These are phyloP conservation scores for Anthracocystis panici-leucophaei DNA, from an alignment of 1,284 basidiomycete genomes.

Conservation along the genomic window DNA sequence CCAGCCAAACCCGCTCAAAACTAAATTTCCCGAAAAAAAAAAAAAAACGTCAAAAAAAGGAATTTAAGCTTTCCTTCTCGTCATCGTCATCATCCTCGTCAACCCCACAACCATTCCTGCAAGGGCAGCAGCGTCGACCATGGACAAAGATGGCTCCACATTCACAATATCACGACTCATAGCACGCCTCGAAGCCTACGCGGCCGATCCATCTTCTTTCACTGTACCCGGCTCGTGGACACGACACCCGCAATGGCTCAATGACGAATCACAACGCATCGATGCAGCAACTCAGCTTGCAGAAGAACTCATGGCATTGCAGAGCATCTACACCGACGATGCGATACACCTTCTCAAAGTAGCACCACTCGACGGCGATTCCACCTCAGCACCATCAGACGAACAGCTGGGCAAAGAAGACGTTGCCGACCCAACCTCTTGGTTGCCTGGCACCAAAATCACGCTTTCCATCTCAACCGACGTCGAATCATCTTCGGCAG, in stretches of 20 bases:
- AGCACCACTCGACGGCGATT: not conserved
- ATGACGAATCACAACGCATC: slow-evolving; percentile 21
- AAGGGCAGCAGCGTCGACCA: not conserved
- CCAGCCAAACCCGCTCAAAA: slow-evolving; percentile 1
- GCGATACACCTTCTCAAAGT: slow-evolving; percentile 43
- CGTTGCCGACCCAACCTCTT: slow-evolving; percentile 26
- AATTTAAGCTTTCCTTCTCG: slow-evolving; percentile 1
- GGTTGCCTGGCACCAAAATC: slow-evolving; percentile 42
- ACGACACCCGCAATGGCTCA: slow-evolving; percentile 28
- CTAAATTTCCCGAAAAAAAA: not conserved
- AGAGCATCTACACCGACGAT: slow-evolving; percentile 65
- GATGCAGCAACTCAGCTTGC: slow-evolving; percentile 51
- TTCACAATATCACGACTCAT: slow-evolving; percentile 26
- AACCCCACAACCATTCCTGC: not conserved
- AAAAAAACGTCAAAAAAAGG: not conserved
- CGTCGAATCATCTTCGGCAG: slow-evolving; percentile 18
- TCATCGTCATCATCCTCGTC: slow-evolving; percentile 1
- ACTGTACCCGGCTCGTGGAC: slow-evolving; percentile 17
- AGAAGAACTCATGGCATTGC: slow-evolving; percentile 61
- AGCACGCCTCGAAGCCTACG: slow-evolving; percentile 38
- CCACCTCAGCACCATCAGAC: not conserved
- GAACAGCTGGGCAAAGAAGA: slow-evolving; percentile 12
- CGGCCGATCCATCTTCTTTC: slow-evolving; percentile 21
- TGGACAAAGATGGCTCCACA: slow-evolving; percentile 16
- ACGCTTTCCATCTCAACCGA: slow-evolving; percentile 48